Percentiles rank a stretch among this genome's conserved stretches.
phyloP scores from a whole-genome alignment of 2,329 filamentous ascomycete genomes.

The Exserohilum rostratum region DNA sequence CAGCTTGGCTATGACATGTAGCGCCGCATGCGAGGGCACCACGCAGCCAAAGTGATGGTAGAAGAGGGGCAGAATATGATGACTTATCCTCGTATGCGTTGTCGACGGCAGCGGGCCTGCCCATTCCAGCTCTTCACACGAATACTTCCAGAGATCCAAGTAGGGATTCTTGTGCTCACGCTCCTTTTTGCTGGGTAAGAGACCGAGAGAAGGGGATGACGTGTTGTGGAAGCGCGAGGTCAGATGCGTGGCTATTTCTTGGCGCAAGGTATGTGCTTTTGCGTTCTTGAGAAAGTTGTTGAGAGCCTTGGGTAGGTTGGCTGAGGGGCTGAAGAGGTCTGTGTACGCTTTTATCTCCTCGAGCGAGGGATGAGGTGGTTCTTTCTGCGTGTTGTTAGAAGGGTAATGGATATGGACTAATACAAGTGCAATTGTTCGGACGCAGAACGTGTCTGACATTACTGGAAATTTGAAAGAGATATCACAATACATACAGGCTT shows the following conservation, averaged over 20 bases:
- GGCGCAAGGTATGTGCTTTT: constrained; percentile 66
- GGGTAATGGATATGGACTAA: not conserved
- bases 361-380: constrained; percentile 27
- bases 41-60: constrained; percentile 82
- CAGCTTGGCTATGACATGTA: constrained; percentile 65
- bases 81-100: constrained; percentile 60
- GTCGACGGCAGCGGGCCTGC: constrained; percentile 64
- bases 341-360: constrained; percentile 71
- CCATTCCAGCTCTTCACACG: constrained; percentile 69
- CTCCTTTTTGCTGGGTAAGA: constrained; percentile 45
- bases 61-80: constrained; percentile 73
- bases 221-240: constrained; percentile 57
- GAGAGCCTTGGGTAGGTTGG: constrained; percentile 66
- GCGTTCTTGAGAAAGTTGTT: constrained; percentile 69
- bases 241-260: constrained; percentile 63
- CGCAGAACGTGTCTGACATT: not conserved
- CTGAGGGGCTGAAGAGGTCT: constrained; percentile 67
- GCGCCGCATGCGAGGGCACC: constrained; percentile 69
- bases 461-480: not conserved
- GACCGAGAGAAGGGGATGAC: constrained; percentile 9
- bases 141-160: constrained; percentile 70
- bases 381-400: constrained; percentile 12
- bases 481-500: constrained; percentile 29
- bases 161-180: constrained; percentile 67
- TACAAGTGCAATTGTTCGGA: not conserved